Evolutionary conservation across 345 rosid genomes (phyloP).

Genomic region (Arabis alpina): DNA sequence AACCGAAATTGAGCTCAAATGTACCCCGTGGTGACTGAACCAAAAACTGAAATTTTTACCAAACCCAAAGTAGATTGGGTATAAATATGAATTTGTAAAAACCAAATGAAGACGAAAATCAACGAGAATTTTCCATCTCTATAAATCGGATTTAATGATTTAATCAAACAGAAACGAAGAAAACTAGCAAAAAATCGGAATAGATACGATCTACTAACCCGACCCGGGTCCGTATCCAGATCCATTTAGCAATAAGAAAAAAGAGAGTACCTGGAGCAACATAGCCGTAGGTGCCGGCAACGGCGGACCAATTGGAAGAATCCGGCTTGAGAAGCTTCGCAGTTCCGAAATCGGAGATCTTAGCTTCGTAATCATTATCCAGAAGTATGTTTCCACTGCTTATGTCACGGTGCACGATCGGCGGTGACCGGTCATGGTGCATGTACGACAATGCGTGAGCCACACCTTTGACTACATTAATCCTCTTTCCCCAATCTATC

Average conservation of each 20-base stretch:
- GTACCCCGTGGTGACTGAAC: too few species aligned
- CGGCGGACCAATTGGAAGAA: conserved; percentile 46
- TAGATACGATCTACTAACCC: not conserved
- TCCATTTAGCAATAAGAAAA: not conserved
- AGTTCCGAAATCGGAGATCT: conserved; percentile 54
- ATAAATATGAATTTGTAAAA: too few species aligned
- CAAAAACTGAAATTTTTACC: too few species aligned
- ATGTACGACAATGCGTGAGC: conserved; percentile 56
- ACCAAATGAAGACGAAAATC: too few species aligned
- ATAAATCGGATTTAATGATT: too few species aligned
- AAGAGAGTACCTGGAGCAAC: conserved; percentile 53
- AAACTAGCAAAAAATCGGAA: not conserved
- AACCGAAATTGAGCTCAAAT: too few species aligned
- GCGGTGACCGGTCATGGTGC: conserved; percentile 52
- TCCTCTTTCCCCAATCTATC: conserved; percentile 46
- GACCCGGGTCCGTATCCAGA: not conserved
- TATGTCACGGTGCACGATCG: conserved; percentile 54
- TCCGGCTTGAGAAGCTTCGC: conserved; percentile 50
- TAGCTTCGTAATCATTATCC: conserved; percentile 46
- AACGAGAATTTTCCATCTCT: too few species aligned
- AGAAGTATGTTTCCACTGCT: conserved; percentile 45
- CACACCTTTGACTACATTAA: conserved; percentile 48
- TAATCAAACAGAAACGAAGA: too few species aligned
- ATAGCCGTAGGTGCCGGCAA: conserved; percentile 57
- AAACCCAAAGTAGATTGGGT: too few species aligned